Evolutionary conservation across 352 stramenopile species (phyloP).

Genomic region (Globisporangium okanoganense): DNA sequence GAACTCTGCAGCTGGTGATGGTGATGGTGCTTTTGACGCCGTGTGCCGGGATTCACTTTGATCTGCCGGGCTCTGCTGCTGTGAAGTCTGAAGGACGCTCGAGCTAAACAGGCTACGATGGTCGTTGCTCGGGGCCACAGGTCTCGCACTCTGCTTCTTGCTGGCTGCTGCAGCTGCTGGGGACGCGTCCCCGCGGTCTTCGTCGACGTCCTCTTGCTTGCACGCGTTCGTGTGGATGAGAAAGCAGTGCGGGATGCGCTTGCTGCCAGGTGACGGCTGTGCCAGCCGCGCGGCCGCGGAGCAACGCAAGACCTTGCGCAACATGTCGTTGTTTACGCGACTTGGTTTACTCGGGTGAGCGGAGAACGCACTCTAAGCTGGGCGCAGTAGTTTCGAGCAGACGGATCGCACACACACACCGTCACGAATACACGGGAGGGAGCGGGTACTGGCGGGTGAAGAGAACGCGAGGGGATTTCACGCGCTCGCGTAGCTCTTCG

Average conservation of each 20-base stretch:
- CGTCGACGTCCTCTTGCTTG: conserved; percentile 11
- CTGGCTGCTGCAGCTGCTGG: neutral
- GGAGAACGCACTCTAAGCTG: conserved; percentile 3
- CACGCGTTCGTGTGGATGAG: conserved; percentile 18
- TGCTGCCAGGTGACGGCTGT: conserved; percentile 2
- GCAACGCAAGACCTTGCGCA: conserved; percentile 16
- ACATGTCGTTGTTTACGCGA: conserved; percentile 6
- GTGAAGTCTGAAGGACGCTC: neutral
- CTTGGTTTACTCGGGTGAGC: neutral
- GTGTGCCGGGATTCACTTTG: neutral
- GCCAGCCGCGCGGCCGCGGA: conserved; percentile 7
- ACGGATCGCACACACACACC: neutral
- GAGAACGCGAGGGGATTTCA: neutral
- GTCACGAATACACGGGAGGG: neutral
- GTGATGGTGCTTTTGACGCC: neutral
- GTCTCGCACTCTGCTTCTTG: neutral
- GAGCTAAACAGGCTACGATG: conserved; percentile 11
- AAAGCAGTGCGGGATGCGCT: neutral
- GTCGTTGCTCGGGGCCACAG: neutral
- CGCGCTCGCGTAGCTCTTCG: neutral
- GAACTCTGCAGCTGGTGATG: neutral
- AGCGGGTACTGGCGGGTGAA: too few relatives aligned
- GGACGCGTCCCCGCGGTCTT: conserved; percentile 4
- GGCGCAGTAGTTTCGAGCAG: neutral
- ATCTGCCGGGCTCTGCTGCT: neutral